These are phyloP conservation scores for Tolypocladium pustulatum DNA, from an alignment of 2,329 filamentous ascomycete genomes.

Conservation along the genomic window DNA sequence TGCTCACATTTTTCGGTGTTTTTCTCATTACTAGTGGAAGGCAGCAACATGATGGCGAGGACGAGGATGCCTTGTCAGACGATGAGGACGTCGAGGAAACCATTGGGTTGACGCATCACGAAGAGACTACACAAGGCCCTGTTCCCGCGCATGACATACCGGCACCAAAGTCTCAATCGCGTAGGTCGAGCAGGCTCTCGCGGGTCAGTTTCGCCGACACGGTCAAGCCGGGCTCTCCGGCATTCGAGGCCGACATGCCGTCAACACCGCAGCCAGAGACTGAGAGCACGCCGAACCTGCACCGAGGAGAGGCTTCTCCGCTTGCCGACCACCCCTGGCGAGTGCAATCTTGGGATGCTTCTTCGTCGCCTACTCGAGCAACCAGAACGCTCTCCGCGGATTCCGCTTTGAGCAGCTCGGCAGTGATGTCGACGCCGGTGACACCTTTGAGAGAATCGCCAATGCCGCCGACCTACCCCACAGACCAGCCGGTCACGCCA, in stretches of 20 bases:
- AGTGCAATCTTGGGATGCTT: constrained; percentile 20
- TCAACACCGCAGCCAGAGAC: constrained; percentile 21
- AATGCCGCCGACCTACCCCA: constrained; percentile 9
- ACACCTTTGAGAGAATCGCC: constrained; percentile 21
- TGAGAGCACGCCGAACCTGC: constrained; percentile 19
- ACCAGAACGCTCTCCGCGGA: constrained; percentile 27
- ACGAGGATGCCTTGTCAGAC: constrained; percentile 41
- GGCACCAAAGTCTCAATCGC: constrained; percentile 23
- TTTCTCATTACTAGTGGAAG: constrained; percentile 90
- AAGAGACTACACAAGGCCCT: constrained; percentile 12
- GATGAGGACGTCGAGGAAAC: constrained; percentile 52
- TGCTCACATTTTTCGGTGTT: constrained; percentile 91
- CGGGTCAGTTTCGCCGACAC: constrained; percentile 32
- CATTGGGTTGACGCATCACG: constrained; percentile 47
- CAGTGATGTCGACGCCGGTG: constrained; percentile 11
- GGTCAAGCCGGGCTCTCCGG: constrained; percentile 24
- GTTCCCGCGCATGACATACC: constrained; percentile 8
- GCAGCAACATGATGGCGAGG: constrained; percentile 46
- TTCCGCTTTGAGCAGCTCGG: constrained; percentile 17
- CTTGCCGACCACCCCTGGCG: constrained; percentile 32
- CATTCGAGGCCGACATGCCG: constrained; percentile 24
- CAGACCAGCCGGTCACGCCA: constrained; percentile 17
- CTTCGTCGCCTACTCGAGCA: constrained; percentile 20
- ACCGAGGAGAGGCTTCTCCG: constrained; percentile 25
- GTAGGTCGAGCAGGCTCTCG: constrained; percentile 38